Evolutionary conservation across 768 basidiomycete genomes (phyloP).

Genomic region (Cantharellus anzutake): DNA sequence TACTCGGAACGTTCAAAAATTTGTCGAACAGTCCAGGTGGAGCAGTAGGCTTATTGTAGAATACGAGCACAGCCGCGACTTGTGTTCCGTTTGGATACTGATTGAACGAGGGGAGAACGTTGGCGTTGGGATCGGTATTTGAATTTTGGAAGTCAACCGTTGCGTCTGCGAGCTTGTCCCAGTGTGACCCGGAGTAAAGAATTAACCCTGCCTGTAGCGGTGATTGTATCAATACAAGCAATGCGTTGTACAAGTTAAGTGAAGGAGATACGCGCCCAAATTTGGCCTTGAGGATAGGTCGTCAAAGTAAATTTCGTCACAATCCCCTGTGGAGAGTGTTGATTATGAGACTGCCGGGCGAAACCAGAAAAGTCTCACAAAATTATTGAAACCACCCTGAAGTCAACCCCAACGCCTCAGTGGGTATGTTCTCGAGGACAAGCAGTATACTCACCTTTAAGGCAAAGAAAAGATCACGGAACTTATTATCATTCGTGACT

Average conservation of each 20-base stretch:
- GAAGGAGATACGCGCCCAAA: slow-evolving; percentile 30
- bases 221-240: background rate
- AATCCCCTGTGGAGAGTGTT: slow-evolving; percentile 25
- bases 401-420: background rate
- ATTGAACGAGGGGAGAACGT: slow-evolving; percentile 27
- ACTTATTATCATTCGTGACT: slow-evolving; percentile 17
- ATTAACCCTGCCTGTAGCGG: slow-evolving; percentile 4
- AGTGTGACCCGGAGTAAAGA: too few relatives aligned
- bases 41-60: slow-evolving; percentile 34
- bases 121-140: slow-evolving; percentile 33
- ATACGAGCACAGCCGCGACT: slow-evolving; percentile 17
- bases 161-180: too few relatives aligned
- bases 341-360: too few relatives aligned
- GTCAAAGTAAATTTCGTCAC: slow-evolving; percentile 39
- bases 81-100: slow-evolving; percentile 18
- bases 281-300: slow-evolving; percentile 32
- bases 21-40: slow-evolving; percentile 33
- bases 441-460: slow-evolving; percentile 18
- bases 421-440: background rate
- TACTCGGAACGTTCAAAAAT: slow-evolving; percentile 26
- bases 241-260: background rate
- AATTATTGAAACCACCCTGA: slow-evolving; percentile 47
- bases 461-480: slow-evolving; percentile 25
- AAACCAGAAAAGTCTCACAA: slow-evolving; percentile 16
- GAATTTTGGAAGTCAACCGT: slow-evolving; percentile 17